Evolutionary conservation across 2,329 filamentous ascomycete genomes (phyloP), one percentile per base, ranked within the genome.

Genomic region (Paecilomyces formosus): DNA sequence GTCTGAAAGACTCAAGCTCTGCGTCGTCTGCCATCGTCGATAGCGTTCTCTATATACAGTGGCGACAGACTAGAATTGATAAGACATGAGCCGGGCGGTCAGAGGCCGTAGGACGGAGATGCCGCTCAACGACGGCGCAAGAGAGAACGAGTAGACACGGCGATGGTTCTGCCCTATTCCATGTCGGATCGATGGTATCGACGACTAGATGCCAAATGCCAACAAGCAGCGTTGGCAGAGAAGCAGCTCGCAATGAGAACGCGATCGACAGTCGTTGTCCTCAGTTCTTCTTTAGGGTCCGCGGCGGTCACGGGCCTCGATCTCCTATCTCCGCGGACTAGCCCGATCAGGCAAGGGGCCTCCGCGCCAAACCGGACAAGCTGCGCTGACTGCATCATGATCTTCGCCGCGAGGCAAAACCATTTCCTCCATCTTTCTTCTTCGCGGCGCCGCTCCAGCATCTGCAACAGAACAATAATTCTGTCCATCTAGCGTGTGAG

Each of bases 1-100:
- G 83, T 64, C 93, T 87, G 76, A 97, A 97, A 53, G 84, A 87
- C 74, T 96, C 90, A 60, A 97, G 84, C 73, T 96, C 92, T 55
- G 87, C 81, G 70, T 85, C 81, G 64, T 78, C 73, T 35, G 68
- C 70, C 75, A 77, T 78, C 51, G 60, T 70, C 59, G 60, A 56
- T 45, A 26, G 24, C 24, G 2, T 6, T 26, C 24, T 35, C 59
- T 57, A 65, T 57, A 22, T 61, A 67, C 8, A 52, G 21, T 28
- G 26, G 50, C 50, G 26, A 24, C 22, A 11, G 22, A 52, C 21
- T 28, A 52, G 50, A 28, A 28, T 28, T 13, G 50, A 52, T 28
- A 52, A 26, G 50, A 26, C 21, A 55, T n/a, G 54, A 12, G 54
- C 13, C 31, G 24, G n/a, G 24, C 18, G 24, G 33, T 55, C 53